A percentile compares a stretch with the other conserved stretches of the same genome.
These are phyloP conservation scores for Mycena belliarum DNA, from an alignment of 768 basidiomycete species.

Conservation along the genomic window DNA sequence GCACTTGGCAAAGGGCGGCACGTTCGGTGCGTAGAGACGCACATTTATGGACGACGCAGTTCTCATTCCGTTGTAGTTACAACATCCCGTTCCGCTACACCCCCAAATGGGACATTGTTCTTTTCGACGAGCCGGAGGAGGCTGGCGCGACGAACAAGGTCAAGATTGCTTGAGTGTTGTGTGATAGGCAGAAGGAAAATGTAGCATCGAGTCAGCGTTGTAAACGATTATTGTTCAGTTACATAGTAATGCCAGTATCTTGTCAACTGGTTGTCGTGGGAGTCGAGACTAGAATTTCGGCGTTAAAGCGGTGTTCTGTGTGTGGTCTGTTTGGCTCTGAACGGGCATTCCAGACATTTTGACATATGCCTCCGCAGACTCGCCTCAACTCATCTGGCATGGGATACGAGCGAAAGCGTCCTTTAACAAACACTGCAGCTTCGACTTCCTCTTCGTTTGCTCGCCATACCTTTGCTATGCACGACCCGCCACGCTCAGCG, in stretches of 20 bases:
- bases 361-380: constrained; percentile 20
- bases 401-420: constrained; percentile 46
- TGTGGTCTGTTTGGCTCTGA: neutral
- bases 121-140: constrained; percentile 69
- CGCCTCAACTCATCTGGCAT: constrained; percentile 24
- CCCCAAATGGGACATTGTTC: constrained; percentile 69
- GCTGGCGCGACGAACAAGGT: constrained; percentile 36
- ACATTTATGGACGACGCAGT: neutral
- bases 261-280: too few relatives aligned
- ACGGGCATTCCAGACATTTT: constrained; percentile 7
- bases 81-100: constrained; percentile 66
- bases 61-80: constrained; percentile 39
- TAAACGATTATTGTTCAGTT: constrained; percentile 6
- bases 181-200: neutral
- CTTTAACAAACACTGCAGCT: constrained; percentile 34
- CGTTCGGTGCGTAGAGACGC: constrained; percentile 34
- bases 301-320: neutral
- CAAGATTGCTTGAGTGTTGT: constrained; percentile 29
- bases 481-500: constrained; percentile 35
- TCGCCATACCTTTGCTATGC: constrained; percentile 27
- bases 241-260: too few relatives aligned
- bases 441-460: constrained; percentile 39
- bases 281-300: too few relatives aligned
- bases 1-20: constrained; percentile 50
- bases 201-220: neutral